phyloP scores from a whole-genome alignment of 805 yeast species.

The Maudiozyma pseudohumilis region DNA sequence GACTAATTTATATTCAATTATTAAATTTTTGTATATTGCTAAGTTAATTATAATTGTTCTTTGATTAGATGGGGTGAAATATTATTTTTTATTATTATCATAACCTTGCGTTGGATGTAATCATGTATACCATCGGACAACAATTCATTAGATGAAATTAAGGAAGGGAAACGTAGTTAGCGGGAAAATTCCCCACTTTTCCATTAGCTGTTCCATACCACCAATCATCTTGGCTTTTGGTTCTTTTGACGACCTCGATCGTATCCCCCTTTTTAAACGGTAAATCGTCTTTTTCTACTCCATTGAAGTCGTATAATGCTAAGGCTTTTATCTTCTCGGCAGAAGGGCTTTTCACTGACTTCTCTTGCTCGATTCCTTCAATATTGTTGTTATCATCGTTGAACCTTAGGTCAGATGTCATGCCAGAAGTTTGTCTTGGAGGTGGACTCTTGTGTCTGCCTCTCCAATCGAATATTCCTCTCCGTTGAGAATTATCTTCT shows the following conservation, averaged over 20 bases:
- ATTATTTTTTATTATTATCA: too few species aligned
- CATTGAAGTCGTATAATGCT: constrained; percentile 80
- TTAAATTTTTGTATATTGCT: neutral
- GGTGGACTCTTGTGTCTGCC: too few species aligned
- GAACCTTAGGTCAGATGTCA: neutral
- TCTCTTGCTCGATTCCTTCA: neutral
- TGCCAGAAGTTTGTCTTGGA: too few species aligned
- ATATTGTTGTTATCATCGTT: neutral
- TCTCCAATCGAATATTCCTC: neutral
- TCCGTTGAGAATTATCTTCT: too few species aligned
- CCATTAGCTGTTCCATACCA: constrained; percentile 93
- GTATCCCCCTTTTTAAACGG: constrained; percentile 92
- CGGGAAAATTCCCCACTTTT: constrained; percentile 88
- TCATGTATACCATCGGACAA: too few species aligned
- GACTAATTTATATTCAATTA: too few species aligned
- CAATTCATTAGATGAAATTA: too few species aligned
- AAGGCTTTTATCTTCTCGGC: constrained; percentile 56
- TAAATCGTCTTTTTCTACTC: constrained; percentile 89
- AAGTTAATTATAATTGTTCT: too few species aligned
- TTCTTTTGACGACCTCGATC: constrained; percentile 72
- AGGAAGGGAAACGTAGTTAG: constrained; percentile 48
- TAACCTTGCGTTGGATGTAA: too few species aligned
- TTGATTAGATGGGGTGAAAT: too few species aligned
- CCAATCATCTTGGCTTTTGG: constrained; percentile 92
- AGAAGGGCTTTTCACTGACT: neutral